These are phyloP conservation scores for Gonapodya prolifera DNA, from an alignment of 192 early-diverging fungal species.

Conservation along the genomic window DNA sequence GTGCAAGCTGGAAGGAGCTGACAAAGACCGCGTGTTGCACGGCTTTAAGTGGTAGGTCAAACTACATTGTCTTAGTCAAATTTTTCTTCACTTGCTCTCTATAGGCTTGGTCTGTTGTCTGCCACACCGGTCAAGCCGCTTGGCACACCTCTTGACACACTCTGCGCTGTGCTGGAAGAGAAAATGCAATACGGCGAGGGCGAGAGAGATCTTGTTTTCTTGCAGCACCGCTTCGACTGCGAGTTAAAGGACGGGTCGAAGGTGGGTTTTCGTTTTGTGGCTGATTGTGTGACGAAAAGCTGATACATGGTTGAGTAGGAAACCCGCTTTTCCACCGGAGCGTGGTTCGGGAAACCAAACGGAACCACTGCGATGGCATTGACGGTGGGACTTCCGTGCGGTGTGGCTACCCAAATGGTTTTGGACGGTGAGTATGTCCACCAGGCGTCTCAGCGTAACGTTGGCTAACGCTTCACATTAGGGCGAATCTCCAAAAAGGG, in stretches of 20 bases:
- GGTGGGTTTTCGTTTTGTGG: not conserved
- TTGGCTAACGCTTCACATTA: not conserved
- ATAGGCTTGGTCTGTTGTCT: constrained; percentile 79
- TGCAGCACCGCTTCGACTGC: constrained; percentile 94
- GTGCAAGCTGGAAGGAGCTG: constrained; percentile 26
- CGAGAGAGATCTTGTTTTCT: constrained; percentile 93
- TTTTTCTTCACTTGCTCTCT: not conserved
- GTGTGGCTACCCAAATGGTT: constrained; percentile 85
- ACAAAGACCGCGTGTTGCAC: constrained; percentile 22
- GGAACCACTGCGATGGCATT: constrained; percentile 93
- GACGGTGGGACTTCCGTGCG: constrained; percentile 92
- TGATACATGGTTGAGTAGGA: constrained; percentile 26
- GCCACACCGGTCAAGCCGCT: constrained; percentile 45
- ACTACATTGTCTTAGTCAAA: not conserved
- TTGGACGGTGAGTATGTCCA: constrained; percentile 55
- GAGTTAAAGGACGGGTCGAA: constrained; percentile 71
- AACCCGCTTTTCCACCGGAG: constrained; percentile 82
- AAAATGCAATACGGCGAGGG: constrained; percentile 87
- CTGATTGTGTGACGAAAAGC: constrained; percentile 3
- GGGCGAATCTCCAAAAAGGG: constrained; percentile 44
- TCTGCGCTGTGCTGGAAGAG: constrained; percentile 90
- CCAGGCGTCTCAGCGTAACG: constrained; percentile 23
- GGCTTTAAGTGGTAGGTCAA: constrained; percentile 26
- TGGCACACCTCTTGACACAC: constrained; percentile 74
- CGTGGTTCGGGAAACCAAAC: constrained; percentile 82